phyloP scores from a whole-genome alignment of 1,284 basidiomycete species.

The Cutaneotrichosporon cyanovorans region DNA sequence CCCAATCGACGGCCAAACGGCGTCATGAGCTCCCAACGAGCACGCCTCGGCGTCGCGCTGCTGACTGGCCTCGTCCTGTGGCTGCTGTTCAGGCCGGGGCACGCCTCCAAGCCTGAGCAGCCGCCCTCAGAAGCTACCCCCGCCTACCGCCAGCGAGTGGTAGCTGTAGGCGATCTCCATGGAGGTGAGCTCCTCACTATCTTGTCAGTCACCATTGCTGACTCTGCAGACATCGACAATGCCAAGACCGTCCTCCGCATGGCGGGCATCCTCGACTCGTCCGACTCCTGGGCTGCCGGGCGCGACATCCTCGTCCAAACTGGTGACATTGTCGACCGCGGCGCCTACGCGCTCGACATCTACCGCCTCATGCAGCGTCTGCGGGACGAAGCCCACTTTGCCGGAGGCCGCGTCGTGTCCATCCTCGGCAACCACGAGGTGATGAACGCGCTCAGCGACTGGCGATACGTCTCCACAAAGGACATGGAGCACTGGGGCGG shows the following conservation, averaged over 20 bases:
- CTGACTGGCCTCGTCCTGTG: too few relatives aligned
- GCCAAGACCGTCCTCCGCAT: slow-evolving; percentile 67
- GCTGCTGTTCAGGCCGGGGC: too few relatives aligned
- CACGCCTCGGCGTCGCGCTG: too few relatives aligned
- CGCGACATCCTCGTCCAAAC: slow-evolving; percentile 82
- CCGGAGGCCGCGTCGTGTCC: slow-evolving; percentile 65
- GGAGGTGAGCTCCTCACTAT: slow-evolving; percentile 48
- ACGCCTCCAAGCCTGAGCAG: background rate
- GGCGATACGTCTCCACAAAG: slow-evolving; percentile 75
- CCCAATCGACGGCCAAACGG: too few relatives aligned
- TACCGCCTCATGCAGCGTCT: slow-evolving; percentile 74
- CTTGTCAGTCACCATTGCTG: background rate
- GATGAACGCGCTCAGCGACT: slow-evolving; percentile 84
- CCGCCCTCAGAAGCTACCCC: background rate
- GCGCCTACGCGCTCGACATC: slow-evolving; percentile 74
- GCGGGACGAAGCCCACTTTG: slow-evolving; percentile 60
- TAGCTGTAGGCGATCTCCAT: slow-evolving; percentile 75
- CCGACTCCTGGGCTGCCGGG: slow-evolving; percentile 68
- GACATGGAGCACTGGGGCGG: slow-evolving; percentile 75
- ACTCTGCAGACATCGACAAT: slow-evolving; percentile 54
- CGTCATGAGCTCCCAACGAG: too few relatives aligned
- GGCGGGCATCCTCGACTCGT: slow-evolving; percentile 59
- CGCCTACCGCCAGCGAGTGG: slow-evolving; percentile 40
- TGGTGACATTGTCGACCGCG: slow-evolving; percentile 87
- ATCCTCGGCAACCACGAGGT: slow-evolving; percentile 62